A percentile compares a stretch with the other conserved stretches of the same genome.
These are phyloP conservation scores for Gossypium arboreum DNA, from an alignment of 345 rosid genomes.

Conservation along the genomic window DNA sequence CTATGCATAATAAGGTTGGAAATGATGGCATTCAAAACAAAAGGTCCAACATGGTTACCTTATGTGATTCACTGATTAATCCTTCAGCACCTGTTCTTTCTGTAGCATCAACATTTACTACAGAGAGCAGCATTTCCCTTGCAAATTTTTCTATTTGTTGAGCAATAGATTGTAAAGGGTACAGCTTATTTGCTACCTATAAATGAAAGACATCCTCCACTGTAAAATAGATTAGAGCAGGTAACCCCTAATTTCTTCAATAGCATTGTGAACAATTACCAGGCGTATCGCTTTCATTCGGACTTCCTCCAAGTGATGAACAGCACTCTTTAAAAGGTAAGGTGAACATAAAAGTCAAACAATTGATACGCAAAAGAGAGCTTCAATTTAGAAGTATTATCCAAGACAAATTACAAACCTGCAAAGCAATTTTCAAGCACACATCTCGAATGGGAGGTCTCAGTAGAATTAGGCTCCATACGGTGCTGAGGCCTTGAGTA, in stretches of 20 bases:
- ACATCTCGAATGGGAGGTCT: conserved; percentile 82
- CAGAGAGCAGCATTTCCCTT: conserved; percentile 58
- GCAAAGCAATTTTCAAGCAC: conserved; percentile 90
- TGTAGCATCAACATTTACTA: conserved; percentile 33
- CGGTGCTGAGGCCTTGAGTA: conserved; percentile 93
- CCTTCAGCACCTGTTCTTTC: conserved; percentile 46
- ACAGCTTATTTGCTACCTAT: conserved; percentile 96
- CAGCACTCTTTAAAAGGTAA: conserved; percentile 62
- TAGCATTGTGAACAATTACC: conserved; percentile 42
- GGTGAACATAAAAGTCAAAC: conserved; percentile 22
- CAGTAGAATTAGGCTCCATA: conserved; percentile 82
- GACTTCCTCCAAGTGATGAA: conserved; percentile 90
- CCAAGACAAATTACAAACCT: conserved; percentile 41
- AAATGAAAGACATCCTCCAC: conserved; percentile 23
- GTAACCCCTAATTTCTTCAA: conserved; percentile 8
- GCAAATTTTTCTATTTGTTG: conserved; percentile 89
- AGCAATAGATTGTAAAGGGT: conserved; percentile 65
- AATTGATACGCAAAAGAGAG: conserved; percentile 6
- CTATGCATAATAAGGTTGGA: background rate
- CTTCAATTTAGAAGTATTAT: conserved; percentile 4
- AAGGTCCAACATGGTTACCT: conserved; percentile 41
- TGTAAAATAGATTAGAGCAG: conserved; percentile 19
- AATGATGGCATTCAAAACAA: background rate
- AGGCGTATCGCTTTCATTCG: conserved; percentile 98
- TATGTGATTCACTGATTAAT: conserved; percentile 33